Conservation (phyloP, 2,329 filamentous ascomycete genomes). For the Paracorniculantispora psalliotae region DNA sequence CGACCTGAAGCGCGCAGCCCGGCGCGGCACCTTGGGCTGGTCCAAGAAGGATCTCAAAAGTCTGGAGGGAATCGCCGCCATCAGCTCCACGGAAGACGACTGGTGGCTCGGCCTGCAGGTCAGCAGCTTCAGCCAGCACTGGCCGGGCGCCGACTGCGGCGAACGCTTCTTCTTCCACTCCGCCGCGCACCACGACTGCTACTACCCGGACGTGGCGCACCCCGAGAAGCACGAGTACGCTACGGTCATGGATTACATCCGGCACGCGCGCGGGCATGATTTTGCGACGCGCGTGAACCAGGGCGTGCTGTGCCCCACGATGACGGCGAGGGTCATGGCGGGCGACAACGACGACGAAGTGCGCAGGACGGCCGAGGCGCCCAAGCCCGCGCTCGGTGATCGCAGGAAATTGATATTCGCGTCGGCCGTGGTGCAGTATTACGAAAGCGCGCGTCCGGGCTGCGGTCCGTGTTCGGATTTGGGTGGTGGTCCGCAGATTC, state of each 20-base stretch:
- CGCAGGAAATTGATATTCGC: neutral
- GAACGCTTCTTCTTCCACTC: conserved; percentile 12
- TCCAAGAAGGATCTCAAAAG: neutral
- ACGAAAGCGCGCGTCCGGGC: conserved; percentile 1
- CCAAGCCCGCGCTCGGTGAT: neutral
- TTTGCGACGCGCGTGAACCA: conserved; percentile 6
- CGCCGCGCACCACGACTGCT: conserved; percentile 11
- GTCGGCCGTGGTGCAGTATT: conserved; percentile 3
- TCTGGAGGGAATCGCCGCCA: neutral
- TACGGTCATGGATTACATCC: conserved; percentile 1
- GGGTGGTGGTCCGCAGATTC: neutral
- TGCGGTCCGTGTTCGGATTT: neutral
- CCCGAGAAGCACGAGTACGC: conserved; percentile 9
- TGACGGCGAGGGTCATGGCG: neutral
- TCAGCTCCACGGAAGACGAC: conserved; percentile 7
- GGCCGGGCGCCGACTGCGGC: conserved; percentile 1
- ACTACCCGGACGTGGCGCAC: conserved; percentile 9
- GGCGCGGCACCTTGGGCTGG: conserved; percentile 3
- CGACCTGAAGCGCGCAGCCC: conserved; percentile 4
- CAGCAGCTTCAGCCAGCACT: conserved; percentile 13
- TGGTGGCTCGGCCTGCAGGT: conserved; percentile 11
- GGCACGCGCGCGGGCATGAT: neutral
- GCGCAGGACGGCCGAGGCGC: neutral
- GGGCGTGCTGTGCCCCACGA: neutral
- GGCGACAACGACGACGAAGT: neutral